Evolutionary conservation across 768 basidiomycete species (phyloP).

Genomic region (Boletus vinaceobasis): DNA sequence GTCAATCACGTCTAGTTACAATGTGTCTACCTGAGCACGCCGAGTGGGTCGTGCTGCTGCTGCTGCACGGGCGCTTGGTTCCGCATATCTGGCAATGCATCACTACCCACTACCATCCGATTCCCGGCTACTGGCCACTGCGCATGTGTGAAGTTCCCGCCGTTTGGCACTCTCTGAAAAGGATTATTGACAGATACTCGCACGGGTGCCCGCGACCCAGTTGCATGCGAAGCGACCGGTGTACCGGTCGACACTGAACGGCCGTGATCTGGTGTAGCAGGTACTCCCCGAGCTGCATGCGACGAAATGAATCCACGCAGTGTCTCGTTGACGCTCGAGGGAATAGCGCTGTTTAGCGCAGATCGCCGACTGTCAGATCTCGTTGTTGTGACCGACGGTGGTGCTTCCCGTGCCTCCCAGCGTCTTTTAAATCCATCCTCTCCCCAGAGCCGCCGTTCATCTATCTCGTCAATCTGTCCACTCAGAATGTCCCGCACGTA

Average conservation of each 20-base stretch:
- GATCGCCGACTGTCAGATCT: constrained; percentile 15
- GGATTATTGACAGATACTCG: constrained; percentile 30
- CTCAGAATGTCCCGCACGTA: constrained; percentile 75
- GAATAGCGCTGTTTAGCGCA: constrained; percentile 7
- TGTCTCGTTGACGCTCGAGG: constrained; percentile 20
- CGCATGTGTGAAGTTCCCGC: not conserved
- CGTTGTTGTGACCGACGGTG: constrained; percentile 22
- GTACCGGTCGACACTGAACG: constrained; percentile 18
- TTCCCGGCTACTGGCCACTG: constrained; percentile 1
- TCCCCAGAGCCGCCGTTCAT: constrained; percentile 63
- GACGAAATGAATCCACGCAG: constrained; percentile 21
- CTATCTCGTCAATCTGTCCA: constrained; percentile 50
- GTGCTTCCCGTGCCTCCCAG: constrained; percentile 29
- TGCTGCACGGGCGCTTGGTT: constrained; percentile 15
- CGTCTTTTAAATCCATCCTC: constrained; percentile 46
- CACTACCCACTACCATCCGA: constrained; percentile 1
- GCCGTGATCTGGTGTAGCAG: constrained; percentile 6
- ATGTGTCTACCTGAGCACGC: constrained; percentile 25
- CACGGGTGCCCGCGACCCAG: constrained; percentile 19
- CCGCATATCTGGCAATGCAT: constrained; percentile 7
- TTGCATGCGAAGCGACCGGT: constrained; percentile 9
- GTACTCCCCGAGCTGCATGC: constrained; percentile 4
- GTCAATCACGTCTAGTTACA: not conserved
- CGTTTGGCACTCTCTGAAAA: constrained; percentile 24
- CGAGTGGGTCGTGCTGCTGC: constrained; percentile 31